Conservation (phyloP, 768 basidiomycete genomes). For the Pisolithus orientalis region DNA sequence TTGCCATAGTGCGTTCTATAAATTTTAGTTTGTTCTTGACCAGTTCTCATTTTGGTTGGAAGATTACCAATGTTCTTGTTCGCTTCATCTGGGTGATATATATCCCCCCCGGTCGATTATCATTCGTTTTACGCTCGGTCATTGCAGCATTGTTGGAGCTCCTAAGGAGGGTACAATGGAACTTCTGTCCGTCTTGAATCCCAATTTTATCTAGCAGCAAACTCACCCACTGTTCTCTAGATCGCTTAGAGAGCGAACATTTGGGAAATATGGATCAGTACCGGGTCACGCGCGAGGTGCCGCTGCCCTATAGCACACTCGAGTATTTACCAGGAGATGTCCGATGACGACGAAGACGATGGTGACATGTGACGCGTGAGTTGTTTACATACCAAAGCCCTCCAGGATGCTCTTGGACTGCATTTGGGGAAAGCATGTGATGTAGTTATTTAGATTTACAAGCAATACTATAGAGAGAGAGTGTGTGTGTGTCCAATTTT, state of each 20-base stretch:
- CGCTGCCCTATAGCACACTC: constrained; percentile 63
- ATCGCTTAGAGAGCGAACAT: constrained; percentile 87
- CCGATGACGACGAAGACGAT: constrained; percentile 40
- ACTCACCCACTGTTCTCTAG: constrained; percentile 28
- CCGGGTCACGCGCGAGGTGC: constrained; percentile 79
- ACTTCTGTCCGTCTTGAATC: constrained; percentile 59
- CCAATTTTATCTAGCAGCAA: neutral
- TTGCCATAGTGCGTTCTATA: constrained; percentile 55
- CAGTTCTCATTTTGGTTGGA: neutral
- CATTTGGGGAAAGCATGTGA: no score
- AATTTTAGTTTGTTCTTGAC: neutral
- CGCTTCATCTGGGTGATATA: constrained; percentile 85
- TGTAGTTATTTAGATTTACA: no score
- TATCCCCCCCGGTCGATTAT: constrained; percentile 47
- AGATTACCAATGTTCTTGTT: constrained; percentile 67
- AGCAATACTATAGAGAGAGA: no score
- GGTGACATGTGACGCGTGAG: constrained; percentile 7
- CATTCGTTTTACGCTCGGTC: constrained; percentile 54
- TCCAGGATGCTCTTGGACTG: no score
- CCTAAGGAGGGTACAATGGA: constrained; percentile 83
- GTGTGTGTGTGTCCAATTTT: no score
- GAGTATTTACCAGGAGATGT: constrained; percentile 41
- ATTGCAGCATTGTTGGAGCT: constrained; percentile 69
- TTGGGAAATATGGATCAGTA: constrained; percentile 91
- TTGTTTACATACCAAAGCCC: neutral